These are phyloP conservation scores for Saccharum spontaneum DNA, from an alignment of 176 grass and related monocot species.

Conservation along the genomic window DNA sequence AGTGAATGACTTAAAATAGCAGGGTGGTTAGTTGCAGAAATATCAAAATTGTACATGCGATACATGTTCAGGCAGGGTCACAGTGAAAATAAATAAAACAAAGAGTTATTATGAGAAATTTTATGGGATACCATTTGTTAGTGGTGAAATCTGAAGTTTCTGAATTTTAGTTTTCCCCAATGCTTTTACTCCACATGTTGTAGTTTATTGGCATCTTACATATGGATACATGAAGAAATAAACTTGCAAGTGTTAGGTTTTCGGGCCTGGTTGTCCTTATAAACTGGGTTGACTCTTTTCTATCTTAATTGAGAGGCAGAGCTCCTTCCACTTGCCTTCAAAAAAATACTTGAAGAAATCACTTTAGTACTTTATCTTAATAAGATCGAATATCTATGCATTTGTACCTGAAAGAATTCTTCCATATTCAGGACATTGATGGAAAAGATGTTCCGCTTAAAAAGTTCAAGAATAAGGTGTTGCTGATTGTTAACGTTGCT, in stretches of 20 bases:
- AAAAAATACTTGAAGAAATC: background rate
- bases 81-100: constrained; percentile 1
- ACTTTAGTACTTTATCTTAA: background rate
- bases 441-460: constrained; percentile 80
- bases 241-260: too few relatives aligned
- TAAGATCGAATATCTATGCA: background rate
- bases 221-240: background rate
- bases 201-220: background rate
- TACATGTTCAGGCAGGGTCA: background rate
- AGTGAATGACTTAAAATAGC: background rate
- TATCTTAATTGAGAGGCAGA: too few relatives aligned
- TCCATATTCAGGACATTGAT: constrained; percentile 77
- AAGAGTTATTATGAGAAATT: background rate
- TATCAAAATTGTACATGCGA: background rate
- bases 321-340: too few relatives aligned
- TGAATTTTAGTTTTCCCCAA: background rate
- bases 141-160: background rate
- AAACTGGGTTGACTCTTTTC: too few relatives aligned
- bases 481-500: constrained; percentile 94
- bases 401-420: constrained; percentile 29
- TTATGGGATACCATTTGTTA: background rate
- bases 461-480: constrained; percentile 87
- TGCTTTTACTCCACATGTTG: background rate
- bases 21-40: background rate
- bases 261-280: too few relatives aligned